phyloP scores from a whole-genome alignment of 2,329 filamentous ascomycete species.

The Cryphonectria nitschkei region DNA sequence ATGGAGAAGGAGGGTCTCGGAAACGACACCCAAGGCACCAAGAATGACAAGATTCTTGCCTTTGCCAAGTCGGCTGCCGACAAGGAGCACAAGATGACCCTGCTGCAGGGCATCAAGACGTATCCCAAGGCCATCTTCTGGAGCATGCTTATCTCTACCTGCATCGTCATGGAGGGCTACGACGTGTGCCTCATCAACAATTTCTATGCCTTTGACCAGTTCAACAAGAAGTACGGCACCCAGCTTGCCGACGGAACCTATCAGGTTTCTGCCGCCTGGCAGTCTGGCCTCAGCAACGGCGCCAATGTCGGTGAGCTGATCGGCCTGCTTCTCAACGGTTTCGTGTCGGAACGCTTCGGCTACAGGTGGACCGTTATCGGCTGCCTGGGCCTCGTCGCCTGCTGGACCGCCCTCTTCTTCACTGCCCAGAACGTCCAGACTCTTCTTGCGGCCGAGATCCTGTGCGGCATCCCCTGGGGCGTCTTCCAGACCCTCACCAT shows the following conservation, averaged over 20 bases:
- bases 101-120: slow-evolving; percentile 75
- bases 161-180: slow-evolving; percentile 91
- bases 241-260: slow-evolving; percentile 33
- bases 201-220: slow-evolving; percentile 54
- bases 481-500: slow-evolving; percentile 62
- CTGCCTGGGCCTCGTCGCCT: slow-evolving; percentile 56
- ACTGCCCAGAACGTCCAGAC: slow-evolving; percentile 63
- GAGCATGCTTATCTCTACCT: slow-evolving; percentile 86
- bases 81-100: slow-evolving; percentile 70
- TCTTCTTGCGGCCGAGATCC: slow-evolving; percentile 63
- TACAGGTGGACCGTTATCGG: slow-evolving; percentile 67
- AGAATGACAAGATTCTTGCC: slow-evolving; percentile 45
- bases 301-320: slow-evolving; percentile 67
- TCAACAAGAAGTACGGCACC: slow-evolving; percentile 36
- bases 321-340: slow-evolving; percentile 68
- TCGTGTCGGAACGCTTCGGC: slow-evolving; percentile 68
- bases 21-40: slow-evolving; percentile 29
- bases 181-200: slow-evolving; percentile 82
- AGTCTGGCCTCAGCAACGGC: slow-evolving; percentile 45
- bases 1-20: slow-evolving; percentile 27
- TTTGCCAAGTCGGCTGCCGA: slow-evolving; percentile 56
- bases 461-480: slow-evolving; percentile 67
- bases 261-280: slow-evolving; percentile 42
- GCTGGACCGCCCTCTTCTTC: slow-evolving; percentile 67
- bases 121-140: slow-evolving; percentile 88